Evolutionary conservation across 345 rosid species (phyloP), one percentile per base, ranked within the genome.

Genomic region (Noccaea caerulescens): DNA sequence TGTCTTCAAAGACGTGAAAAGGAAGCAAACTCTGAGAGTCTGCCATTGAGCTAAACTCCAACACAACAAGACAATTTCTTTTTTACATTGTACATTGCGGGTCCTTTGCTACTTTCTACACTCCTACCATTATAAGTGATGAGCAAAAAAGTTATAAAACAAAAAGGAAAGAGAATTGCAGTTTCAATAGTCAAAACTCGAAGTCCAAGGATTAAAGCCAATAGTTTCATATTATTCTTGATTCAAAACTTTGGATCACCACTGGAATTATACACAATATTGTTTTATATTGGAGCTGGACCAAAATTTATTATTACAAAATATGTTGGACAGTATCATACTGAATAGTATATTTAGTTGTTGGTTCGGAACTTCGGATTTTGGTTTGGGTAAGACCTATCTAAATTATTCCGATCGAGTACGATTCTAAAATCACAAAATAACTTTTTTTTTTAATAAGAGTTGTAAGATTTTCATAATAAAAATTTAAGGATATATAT

Each of bases 1-100:
- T 73, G 75, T 60, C 72, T 62, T 59, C 66, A 8, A 76, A 85
- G 80, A 80, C 91, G 91, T 87, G 80, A 82, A 80, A 76, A 59
- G 80, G 79, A 87, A 84, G 92, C 82, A 87, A 84, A 69, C 60
- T 69, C 64, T 60, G 68, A 42, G 68, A 68, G 60, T 68, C 58
- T 68, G 78, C 58, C 69, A 45, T 56, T 68, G 20, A 38, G 59
- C 64, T 61, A 75, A 68, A 62, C 39, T 61, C 45, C 78, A 75
- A 54, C 36, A 25, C 52, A 75, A 68, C 63, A 75, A 25, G 52
- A 62, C 69, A 7, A 11, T 54, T 27, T 62, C 10, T 10, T 63
- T 63, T 63, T 69, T 62, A 32, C 58, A 53, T 47, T 68, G 64
- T 76, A 45, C 55, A 63, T 56, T 69, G 66, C 59, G 75, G 79